Evolutionary conservation across 75 land plant genomes (phyloP).

Genomic region (Chamaecyparis obtusa): DNA sequence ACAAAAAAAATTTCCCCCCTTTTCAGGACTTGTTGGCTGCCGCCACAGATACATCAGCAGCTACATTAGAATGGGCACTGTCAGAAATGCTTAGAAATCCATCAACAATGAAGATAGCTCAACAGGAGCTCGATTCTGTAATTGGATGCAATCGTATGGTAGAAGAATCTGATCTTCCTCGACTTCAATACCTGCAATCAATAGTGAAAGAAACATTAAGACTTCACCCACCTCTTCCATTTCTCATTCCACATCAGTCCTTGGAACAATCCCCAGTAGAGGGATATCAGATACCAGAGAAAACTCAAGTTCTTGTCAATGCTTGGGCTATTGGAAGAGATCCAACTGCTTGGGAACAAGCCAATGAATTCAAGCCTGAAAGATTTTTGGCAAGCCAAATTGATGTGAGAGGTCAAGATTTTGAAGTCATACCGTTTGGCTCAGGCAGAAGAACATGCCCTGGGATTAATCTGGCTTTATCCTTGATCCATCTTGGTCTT

Average conservation of each 20-base stretch:
- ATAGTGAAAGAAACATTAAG: conserved; percentile 8
- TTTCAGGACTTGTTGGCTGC: conserved; percentile 2
- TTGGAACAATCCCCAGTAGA: conserved; percentile 19
- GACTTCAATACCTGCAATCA: neutral
- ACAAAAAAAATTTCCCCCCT: no score
- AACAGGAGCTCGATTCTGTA: conserved; percentile 7
- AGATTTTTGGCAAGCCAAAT: neutral
- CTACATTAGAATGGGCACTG: conserved; percentile 12
- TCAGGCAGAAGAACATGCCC: conserved; percentile 8
- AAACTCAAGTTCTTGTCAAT: conserved; percentile 18
- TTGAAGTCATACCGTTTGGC: conserved; percentile 14
- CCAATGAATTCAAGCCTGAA: conserved; percentile 6
- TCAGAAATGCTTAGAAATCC: conserved; percentile 2
- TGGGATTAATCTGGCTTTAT: neutral
- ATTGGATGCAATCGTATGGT: neutral
- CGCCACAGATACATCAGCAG: conserved; percentile 3
- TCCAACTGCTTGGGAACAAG: neutral
- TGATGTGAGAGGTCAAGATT: conserved; percentile 7
- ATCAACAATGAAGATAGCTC: neutral
- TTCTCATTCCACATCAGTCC: conserved; percentile 34
- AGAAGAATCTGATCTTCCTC: conserved; percentile 2
- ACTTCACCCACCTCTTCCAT: conserved; percentile 30
- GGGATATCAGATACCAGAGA: conserved; percentile 33
- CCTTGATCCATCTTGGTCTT: neutral
- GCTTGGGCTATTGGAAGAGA: conserved; percentile 13